phyloP scores from a whole-genome alignment of 2,329 filamentous ascomycete genomes.

The Trichoderma polysporum region DNA sequence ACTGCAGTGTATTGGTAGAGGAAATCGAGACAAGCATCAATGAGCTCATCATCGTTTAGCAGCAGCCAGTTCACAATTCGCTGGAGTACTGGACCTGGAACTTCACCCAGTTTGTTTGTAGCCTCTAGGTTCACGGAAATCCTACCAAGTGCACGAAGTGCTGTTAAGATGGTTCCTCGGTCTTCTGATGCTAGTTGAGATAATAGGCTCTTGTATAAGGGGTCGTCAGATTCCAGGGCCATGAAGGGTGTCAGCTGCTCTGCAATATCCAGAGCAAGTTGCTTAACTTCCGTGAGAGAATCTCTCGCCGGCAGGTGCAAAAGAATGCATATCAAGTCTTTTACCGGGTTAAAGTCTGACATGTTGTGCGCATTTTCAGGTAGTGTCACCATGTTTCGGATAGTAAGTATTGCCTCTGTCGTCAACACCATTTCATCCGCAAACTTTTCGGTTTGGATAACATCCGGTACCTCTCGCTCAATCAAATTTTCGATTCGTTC shows the following conservation, averaged over 20 bases:
- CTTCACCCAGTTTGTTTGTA: conserved; percentile 71
- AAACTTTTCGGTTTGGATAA: conserved; percentile 71
- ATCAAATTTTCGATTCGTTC: conserved; percentile 67
- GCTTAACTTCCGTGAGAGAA: conserved; percentile 77
- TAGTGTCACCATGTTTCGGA: conserved; percentile 95
- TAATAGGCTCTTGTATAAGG: conserved; percentile 75
- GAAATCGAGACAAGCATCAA: conserved; percentile 87
- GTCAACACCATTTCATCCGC: conserved; percentile 71
- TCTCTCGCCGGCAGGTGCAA: conserved; percentile 74
- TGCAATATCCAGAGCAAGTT: conserved; percentile 86
- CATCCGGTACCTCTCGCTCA: conserved; percentile 60
- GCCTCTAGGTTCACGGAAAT: conserved; percentile 85
- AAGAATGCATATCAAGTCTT: conserved; percentile 80
- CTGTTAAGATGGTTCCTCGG: conserved; percentile 76
- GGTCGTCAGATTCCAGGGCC: conserved; percentile 67
- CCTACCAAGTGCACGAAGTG: conserved; percentile 77
- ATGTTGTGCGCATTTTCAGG: conserved; percentile 84
- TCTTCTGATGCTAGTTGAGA: conserved; percentile 60
- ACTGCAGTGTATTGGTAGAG: conserved; percentile 93
- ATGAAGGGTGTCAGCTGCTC: conserved; percentile 87
- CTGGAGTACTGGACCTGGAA: conserved; percentile 65
- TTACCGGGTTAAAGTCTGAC: conserved; percentile 69
- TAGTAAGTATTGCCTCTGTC: conserved; percentile 81
- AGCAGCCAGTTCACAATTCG: conserved; percentile 72
- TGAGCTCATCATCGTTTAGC: conserved; percentile 85